Base-by-base conservation (phyloP, 2,329 filamentous ascomycete species). In the Verticillium zaregamsianum region DNA sequence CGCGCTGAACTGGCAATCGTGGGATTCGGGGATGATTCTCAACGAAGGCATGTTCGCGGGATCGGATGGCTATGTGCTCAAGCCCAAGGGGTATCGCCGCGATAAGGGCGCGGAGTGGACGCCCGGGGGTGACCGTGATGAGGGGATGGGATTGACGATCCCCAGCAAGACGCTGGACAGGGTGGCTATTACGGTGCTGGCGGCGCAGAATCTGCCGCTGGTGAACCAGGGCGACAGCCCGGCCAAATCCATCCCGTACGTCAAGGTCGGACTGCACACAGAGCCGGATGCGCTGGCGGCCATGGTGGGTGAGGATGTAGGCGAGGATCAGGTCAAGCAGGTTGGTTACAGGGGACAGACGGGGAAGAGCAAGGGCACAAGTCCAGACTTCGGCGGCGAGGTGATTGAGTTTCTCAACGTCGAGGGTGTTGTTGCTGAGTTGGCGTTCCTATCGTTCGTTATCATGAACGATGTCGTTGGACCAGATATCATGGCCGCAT, bases 1-100 rank as follows among this genome's bases (percentile, higher is more conserved):
- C 3, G 94, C 95, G n/a, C 84, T 97, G 74, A 98, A 99, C 73
- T 98, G 94, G 93, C 95, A 99, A 76, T 94, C 90, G 2, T 90
- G 93, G 68, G 94, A 98, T 72, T 86, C 94, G 61, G 91, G 92
- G 52, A 96, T 97, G 86, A 95, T 98, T 80, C 86, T 99, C 72
- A 97, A 98, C 72, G 90, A 96, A 69, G 95, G 90, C 71, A 98
- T 98, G 95, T 99, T 98, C 73, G 91, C 92, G 39, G 90, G 87
- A 6, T 89, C 90, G 57, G 79, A 85, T 52, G 93, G 93, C 39
- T 97, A 92, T 90, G 86, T 93, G 2, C 80, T 95, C 63, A 97
- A 97, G 75, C 93, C 93, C 0, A 73, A 82, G 39, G 89, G 89
- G 15, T 94, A 92, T 72, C 88, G 87, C 9, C 33, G 33, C 14